Conservation (phyloP, 257 asterid genomes). For the Schizonepeta tenuifolia region DNA sequence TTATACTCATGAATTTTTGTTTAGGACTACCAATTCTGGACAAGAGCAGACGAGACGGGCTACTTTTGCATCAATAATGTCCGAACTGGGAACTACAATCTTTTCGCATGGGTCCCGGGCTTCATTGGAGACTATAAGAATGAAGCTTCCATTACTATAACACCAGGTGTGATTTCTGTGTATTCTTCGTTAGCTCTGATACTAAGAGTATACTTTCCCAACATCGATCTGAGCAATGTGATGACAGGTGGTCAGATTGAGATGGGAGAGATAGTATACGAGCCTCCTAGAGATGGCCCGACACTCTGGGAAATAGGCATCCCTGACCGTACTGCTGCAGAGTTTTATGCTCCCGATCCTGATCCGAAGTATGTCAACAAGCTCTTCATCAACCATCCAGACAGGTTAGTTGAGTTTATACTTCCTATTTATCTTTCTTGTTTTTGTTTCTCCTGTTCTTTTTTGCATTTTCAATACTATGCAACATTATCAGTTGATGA, state of each 20-base stretch:
- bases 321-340: slow-evolving; percentile 90
- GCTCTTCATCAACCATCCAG: slow-evolving; percentile 61
- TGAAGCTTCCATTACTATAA: slow-evolving; percentile 50
- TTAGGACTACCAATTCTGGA: slow-evolving; percentile 93
- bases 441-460: neutral
- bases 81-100: slow-evolving; percentile 61
- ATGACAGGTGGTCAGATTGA: slow-evolving; percentile 52
- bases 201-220: neutral
- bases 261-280: slow-evolving; percentile 57
- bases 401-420: slow-evolving; percentile 49
- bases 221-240: slow-evolving; percentile 13
- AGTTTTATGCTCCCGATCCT: slow-evolving; percentile 82
- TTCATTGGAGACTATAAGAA: slow-evolving; percentile 74
- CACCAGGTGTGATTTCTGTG: slow-evolving; percentile 54
- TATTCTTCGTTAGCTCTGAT: neutral
- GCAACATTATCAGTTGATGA: neutral
- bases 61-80: slow-evolving; percentile 58
- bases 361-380: slow-evolving; percentile 65
- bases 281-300: slow-evolving; percentile 79
- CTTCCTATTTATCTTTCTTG: neutral
- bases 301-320: slow-evolving; percentile 91
- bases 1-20: neutral
- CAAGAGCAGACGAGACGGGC: slow-evolving; percentile 61
- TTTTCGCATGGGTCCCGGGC: slow-evolving; percentile 85
- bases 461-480: neutral